Percentiles rank a stretch among this genome's conserved stretches.
Evolutionary conservation across 2,329 filamentous ascomycete genomes (phyloP).

Genomic region (Balansia obtecta): DNA sequence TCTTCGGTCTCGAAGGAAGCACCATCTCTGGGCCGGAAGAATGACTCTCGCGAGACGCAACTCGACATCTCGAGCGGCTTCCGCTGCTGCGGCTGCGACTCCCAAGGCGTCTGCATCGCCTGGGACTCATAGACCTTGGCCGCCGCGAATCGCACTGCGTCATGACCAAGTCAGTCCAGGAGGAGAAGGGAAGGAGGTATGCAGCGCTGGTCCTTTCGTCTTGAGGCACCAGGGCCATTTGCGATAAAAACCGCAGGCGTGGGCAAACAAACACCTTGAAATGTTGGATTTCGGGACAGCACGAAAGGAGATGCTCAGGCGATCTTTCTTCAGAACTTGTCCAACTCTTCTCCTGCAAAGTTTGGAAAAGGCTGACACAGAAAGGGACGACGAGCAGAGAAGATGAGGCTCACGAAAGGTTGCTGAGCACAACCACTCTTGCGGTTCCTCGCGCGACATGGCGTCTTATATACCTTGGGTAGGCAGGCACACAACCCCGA

Average conservation of each 20-base stretch:
- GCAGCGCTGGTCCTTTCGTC: too few species aligned
- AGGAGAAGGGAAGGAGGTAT: neutral
- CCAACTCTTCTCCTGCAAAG: too few species aligned
- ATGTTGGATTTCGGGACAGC: too few species aligned
- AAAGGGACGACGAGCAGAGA: too few species aligned
- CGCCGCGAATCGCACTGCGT: neutral
- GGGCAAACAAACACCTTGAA: too few species aligned
- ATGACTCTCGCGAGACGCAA: neutral
- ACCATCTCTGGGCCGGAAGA: neutral
- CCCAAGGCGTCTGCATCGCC: neutral
- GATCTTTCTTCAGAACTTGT: too few species aligned
- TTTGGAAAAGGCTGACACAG: too few species aligned
- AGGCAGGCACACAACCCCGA: too few species aligned
- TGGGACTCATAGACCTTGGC: neutral
- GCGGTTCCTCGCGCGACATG: neutral
- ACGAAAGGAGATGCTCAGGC: too few species aligned
- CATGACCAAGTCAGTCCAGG: neutral
- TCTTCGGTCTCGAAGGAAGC: slow-evolving; percentile 12
- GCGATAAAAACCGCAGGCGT: too few species aligned
- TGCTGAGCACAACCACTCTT: neutral
- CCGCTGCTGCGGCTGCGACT: neutral
- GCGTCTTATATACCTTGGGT: neutral
- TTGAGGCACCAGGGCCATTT: too few species aligned
- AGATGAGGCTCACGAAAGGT: neutral
- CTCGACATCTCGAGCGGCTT: neutral